These are phyloP conservation scores for Lolium perenne DNA, from an alignment of 176 grass and related monocot species.

Conservation along the genomic window DNA sequence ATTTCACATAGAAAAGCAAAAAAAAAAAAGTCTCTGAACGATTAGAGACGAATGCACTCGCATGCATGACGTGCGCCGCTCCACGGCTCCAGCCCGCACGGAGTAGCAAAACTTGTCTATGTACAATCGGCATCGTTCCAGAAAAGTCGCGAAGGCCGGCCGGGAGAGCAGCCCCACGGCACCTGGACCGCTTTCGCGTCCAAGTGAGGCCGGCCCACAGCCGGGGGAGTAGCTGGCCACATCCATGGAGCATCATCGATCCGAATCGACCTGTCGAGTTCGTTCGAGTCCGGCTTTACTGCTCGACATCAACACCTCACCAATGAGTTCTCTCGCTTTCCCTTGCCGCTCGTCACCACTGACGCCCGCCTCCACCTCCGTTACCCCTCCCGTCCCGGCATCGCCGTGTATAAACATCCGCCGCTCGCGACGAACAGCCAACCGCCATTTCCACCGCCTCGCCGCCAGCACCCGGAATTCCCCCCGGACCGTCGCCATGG, in stretches of 20 bases:
- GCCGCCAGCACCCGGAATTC: neutral
- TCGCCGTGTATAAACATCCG: conserved; percentile 37
- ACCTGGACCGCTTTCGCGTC: conserved; percentile 39
- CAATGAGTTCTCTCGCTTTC: conserved; percentile 44
- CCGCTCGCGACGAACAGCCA: neutral
- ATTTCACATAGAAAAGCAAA: no score
- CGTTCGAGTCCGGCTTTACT: neutral
- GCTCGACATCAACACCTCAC: neutral
- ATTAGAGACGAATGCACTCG: no score
- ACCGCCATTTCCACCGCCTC: neutral
- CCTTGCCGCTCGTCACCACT: conserved; percentile 35
- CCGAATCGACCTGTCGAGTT: conserved; percentile 25
- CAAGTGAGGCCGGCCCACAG: conserved; percentile 24
- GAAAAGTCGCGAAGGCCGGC: neutral
- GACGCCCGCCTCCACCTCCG: conserved; percentile 41
- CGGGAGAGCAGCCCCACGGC: neutral
- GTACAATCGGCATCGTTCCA: neutral
- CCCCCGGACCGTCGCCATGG: conserved; percentile 47
- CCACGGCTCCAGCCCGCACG: neutral
- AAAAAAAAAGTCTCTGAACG: no score
- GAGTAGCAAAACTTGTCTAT: neutral
- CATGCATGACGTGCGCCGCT: neutral
- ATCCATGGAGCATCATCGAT: neutral
- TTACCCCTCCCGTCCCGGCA: neutral
- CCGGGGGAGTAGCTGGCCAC: neutral